phyloP scores from a whole-genome alignment of 164 flowering plant genomes.

The Liriodendron chinense region DNA sequence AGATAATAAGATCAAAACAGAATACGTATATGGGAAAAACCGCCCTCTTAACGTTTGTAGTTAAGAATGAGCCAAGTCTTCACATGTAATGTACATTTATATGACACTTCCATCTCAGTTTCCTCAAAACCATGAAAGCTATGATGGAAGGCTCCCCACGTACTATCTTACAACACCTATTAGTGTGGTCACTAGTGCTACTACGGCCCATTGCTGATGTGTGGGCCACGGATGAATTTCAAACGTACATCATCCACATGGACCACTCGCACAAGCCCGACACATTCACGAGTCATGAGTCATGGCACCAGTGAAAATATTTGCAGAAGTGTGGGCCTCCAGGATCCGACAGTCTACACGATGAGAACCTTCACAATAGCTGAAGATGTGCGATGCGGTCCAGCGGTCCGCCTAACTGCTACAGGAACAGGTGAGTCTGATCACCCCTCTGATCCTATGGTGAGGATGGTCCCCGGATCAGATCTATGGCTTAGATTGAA shows the following conservation, averaged over 20 bases:
- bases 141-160: background rate
- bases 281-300: constrained; percentile 15
- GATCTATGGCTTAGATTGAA: too few species aligned
- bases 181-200: constrained; percentile 9
- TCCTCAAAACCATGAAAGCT: background rate
- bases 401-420: too few species aligned
- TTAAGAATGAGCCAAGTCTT: background rate
- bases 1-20: background rate
- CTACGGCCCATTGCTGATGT: background rate
- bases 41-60: background rate
- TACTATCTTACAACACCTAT: background rate
- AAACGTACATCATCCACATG: constrained; percentile 26
- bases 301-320: constrained; percentile 27
- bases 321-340: too few species aligned
- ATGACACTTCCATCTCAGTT: too few species aligned
- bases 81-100: too few species aligned
- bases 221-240: background rate
- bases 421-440: too few species aligned
- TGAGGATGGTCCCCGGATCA: too few species aligned
- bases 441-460: too few species aligned
- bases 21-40: background rate
- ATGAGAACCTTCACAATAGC: too few species aligned
- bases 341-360: too few species aligned
- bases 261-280: constrained; percentile 19
- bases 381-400: too few species aligned